These are phyloP conservation scores for Populus nigra DNA, from an alignment of 345 rosid species.

Conservation along the genomic window DNA sequence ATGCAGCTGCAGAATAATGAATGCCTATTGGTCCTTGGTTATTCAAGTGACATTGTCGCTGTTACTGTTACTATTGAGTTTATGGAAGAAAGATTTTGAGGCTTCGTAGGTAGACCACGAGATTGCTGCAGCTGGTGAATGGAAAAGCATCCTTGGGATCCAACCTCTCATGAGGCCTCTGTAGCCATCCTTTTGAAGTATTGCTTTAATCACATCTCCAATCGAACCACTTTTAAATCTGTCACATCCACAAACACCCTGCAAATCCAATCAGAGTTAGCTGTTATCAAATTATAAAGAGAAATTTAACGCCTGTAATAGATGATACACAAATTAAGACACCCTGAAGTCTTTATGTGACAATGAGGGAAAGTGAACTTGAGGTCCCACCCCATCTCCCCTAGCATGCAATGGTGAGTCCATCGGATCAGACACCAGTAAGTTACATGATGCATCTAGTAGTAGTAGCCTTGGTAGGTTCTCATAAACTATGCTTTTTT, in stretches of 20 bases:
- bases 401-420: background rate
- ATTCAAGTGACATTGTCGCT: slow-evolving; percentile 41
- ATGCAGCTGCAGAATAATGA: slow-evolving; percentile 21
- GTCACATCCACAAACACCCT: slow-evolving; percentile 99
- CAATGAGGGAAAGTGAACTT: background rate
- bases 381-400: background rate
- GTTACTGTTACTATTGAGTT: slow-evolving; percentile 40
- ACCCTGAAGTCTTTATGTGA: background rate
- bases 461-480: background rate
- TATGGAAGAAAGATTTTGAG: slow-evolving; percentile 64
- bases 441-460: background rate
- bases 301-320: background rate
- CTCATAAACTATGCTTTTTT: background rate
- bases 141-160: slow-evolving; percentile 97
- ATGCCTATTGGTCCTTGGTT: background rate
- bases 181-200: slow-evolving; percentile 79
- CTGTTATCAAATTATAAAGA: slow-evolving; percentile 1
- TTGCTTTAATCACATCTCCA: slow-evolving; percentile 58
- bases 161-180: slow-evolving; percentile 88
- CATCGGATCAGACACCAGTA: background rate
- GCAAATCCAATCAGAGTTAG: slow-evolving; percentile 17
- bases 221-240: slow-evolving; percentile 71
- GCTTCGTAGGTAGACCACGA: slow-evolving; percentile 96
- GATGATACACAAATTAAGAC: background rate
- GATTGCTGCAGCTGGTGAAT: slow-evolving; percentile 99